Evolutionary conservation across 225 moss, liverwort and hornwort species (phyloP).

Genomic region (Marchantia paleacea): DNA sequence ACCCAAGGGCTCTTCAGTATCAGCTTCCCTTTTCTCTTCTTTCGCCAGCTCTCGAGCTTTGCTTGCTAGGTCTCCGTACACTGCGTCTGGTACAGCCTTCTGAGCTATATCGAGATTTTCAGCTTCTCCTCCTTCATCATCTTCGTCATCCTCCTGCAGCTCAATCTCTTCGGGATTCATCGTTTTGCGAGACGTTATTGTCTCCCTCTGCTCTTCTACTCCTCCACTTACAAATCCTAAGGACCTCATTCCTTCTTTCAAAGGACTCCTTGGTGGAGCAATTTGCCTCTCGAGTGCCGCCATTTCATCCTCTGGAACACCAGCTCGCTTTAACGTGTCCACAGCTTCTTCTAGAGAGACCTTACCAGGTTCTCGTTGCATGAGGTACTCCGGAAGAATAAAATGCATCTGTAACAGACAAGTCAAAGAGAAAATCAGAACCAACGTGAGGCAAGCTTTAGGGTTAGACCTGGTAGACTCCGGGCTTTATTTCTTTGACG

Average conservation of each 20-base stretch:
- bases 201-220: slow-evolving; percentile 52
- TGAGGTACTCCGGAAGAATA: slow-evolving; percentile 91
- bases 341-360: slow-evolving; percentile 87
- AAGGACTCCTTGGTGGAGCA: slow-evolving; percentile 52
- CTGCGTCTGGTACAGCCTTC: slow-evolving; percentile 78
- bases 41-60: slow-evolving; percentile 44
- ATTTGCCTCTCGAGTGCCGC: slow-evolving; percentile 88
- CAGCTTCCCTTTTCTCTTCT: slow-evolving; percentile 54
- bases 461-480: too few relatives aligned
- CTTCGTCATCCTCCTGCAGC: slow-evolving; percentile 61
- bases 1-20: slow-evolving; percentile 61
- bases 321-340: slow-evolving; percentile 82
- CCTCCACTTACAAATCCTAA: slow-evolving; percentile 92
- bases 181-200: slow-evolving; percentile 27
- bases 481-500: too few relatives aligned
- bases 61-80: slow-evolving; percentile 67
- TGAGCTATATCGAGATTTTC: slow-evolving; percentile 67
- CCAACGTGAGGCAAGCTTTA: not conserved
- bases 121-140: slow-evolving; percentile 55
- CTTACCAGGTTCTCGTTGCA: slow-evolving; percentile 80
- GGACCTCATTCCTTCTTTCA: slow-evolving; percentile 73
- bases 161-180: slow-evolving; percentile 89
- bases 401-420: slow-evolving; percentile 79
- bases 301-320: slow-evolving; percentile 94
- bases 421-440: not conserved